Base-by-base conservation (phyloP, 305 asterid species). In the Caryopteris hybrid region DNA sequence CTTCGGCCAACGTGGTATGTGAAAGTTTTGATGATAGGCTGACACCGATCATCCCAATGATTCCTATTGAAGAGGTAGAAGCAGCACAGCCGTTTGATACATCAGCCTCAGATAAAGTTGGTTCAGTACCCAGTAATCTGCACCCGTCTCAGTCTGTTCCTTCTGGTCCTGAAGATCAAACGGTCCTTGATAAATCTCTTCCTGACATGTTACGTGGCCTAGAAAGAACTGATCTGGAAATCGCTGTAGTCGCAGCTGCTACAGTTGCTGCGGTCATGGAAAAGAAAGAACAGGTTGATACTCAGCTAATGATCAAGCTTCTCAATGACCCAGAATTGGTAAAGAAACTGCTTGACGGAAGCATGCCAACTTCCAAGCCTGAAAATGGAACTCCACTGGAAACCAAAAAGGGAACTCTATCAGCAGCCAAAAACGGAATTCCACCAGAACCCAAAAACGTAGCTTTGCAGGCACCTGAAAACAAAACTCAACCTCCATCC, bases 171-270 rank as follows among this genome's bases (percentile, higher is more conserved):
- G 71, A 57, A 45, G 52, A 70, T 22, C 77, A 60, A 52, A 55
- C 45, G 17, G 59, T 42, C 25, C 18, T 6, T 45, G 74, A 66
- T 27, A 73, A 61, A 33, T 50, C 80, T 66, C 61, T 42, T 70
- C 72, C 22, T 9, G 10, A 48, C 39, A 12, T 47, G 4, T 31
- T 67, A 20, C 60, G 14, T 53, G 69, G 48, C 64, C 25, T 72
- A 7, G 69, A 66, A 34, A 58, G 66, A 36, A 55, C 63, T 66
- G 67, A 75, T 62, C 25, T 70, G 51, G 70, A 63, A 55, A 72
- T 61, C 53, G 84, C 79, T 48, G 81, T 68, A 3, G 77, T 79
- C 31, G 78, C 75, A 16, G 83, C 80, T 54, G 78, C 81, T 39
- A 71, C 75, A 17, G 76, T 58, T 39, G 73, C 78, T 67, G 84